These are phyloP conservation scores for Mortierella sp. DNA, from an alignment of 371 early-diverging fungal genomes.

Conservation along the genomic window DNA sequence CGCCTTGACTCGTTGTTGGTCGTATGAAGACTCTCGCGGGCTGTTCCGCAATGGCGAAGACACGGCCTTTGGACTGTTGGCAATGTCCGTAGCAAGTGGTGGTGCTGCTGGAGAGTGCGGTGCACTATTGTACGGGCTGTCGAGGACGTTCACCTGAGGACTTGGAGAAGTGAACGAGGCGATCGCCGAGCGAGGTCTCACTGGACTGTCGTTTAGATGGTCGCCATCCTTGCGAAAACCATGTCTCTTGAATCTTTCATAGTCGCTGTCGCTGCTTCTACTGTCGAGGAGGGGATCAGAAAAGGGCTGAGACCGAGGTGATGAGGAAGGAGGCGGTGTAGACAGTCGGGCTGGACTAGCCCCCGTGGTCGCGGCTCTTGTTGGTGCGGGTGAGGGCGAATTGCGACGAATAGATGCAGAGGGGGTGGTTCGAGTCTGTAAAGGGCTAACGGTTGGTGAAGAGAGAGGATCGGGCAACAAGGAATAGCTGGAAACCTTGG, in stretches of 20 bases:
- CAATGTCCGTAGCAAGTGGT: too few species aligned
- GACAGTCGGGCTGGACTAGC: constrained; percentile 7
- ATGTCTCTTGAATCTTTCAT: constrained; percentile 11
- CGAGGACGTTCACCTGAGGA: background rate
- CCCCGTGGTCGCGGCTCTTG: background rate
- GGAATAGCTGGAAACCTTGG: constrained; percentile 2
- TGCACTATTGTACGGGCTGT: constrained; percentile 11
- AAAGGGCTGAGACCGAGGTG: constrained; percentile 19
- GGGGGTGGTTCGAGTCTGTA: background rate
- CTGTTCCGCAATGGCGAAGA: constrained; percentile 6
- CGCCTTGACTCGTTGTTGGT: constrained; percentile 46
- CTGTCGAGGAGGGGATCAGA: constrained; percentile 24
- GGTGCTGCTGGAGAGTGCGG: constrained; percentile 8
- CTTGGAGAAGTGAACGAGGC: constrained; percentile 6
- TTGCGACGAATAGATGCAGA: constrained; percentile 9
- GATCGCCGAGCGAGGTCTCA: constrained; percentile 5
- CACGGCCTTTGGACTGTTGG: constrained; percentile 6
- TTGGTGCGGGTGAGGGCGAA: background rate
- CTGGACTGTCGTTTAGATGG: background rate
- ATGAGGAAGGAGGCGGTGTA: constrained; percentile 28
- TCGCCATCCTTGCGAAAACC: background rate
- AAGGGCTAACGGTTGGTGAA: constrained; percentile 1
- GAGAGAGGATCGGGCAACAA: constrained; percentile 1
- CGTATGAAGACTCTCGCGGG: constrained; percentile 40
- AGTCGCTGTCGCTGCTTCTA: constrained; percentile 2